These are phyloP conservation scores for Candida piceae DNA, from an alignment of 805 yeast species.

Conservation along the genomic window DNA sequence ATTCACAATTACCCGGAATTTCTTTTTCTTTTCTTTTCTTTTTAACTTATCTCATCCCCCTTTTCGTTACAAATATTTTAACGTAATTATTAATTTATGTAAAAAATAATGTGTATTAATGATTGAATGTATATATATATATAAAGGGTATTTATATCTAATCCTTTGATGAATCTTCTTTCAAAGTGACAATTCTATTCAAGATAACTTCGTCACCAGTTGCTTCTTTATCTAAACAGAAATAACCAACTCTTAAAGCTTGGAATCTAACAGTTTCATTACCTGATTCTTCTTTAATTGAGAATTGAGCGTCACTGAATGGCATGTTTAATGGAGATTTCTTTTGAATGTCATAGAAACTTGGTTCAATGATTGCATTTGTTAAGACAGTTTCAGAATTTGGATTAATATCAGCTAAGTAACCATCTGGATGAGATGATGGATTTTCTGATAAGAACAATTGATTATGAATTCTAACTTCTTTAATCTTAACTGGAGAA, in stretches of 20 bases:
- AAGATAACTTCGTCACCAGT: conserved; percentile 57
- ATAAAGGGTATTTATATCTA: conserved; percentile 2
- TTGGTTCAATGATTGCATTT: conserved; percentile 72
- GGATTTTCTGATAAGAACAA: conserved; percentile 92
- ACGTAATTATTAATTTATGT: too few relatives aligned
- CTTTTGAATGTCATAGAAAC: conserved; percentile 59
- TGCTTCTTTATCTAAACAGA: conserved; percentile 82
- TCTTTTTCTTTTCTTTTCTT: too few relatives aligned
- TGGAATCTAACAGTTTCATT: conserved; percentile 94
- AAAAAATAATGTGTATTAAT: too few relatives aligned
- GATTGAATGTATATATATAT: too few relatives aligned
- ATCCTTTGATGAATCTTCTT: conserved; percentile 63
- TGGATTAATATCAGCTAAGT: conserved; percentile 74
- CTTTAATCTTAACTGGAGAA: conserved; percentile 62
- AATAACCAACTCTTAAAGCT: conserved; percentile 94
- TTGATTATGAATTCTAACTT: conserved; percentile 83
- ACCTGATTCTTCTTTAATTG: conserved; percentile 63
- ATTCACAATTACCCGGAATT: too few relatives aligned
- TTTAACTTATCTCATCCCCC: too few relatives aligned
- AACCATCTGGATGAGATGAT: conserved; percentile 81
- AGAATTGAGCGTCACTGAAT: conserved; percentile 53
- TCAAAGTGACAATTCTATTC: conserved; percentile 90
- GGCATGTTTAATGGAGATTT: conserved; percentile 75
- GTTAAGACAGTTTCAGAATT: conserved; percentile 65
- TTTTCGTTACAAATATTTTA: too few relatives aligned